These are phyloP conservation scores for Mycena belliarum DNA, from an alignment of 768 basidiomycete species.

Conservation along the genomic window DNA sequence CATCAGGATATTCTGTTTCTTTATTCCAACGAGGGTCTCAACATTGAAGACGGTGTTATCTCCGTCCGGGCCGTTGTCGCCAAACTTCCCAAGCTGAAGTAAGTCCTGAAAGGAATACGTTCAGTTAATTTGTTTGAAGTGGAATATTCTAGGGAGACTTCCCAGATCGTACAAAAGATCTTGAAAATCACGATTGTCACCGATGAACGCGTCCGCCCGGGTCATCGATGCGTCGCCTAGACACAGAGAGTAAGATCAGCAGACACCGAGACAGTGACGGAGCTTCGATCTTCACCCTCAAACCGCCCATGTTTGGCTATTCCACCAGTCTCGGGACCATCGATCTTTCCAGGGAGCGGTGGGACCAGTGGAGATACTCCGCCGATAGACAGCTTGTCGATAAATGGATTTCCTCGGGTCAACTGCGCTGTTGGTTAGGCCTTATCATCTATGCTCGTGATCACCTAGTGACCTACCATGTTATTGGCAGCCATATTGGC, in stretches of 20 bases:
- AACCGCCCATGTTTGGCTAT: conserved; percentile 23
- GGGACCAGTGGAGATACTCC: conserved; percentile 15
- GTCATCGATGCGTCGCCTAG: conserved; percentile 21
- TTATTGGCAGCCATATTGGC: conserved; percentile 18
- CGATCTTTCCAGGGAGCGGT: conserved; percentile 12
- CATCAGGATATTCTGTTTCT: conserved; percentile 16
- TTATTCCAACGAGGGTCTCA: conserved; percentile 12
- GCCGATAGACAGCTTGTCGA: conserved; percentile 19
- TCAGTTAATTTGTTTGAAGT: neutral
- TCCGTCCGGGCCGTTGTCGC: conserved; percentile 14
- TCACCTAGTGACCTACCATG: conserved; percentile 9
- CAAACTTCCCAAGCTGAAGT: conserved; percentile 17
- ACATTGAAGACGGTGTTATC: conserved; percentile 18
- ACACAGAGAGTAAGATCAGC: neutral
- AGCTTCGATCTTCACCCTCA: conserved; percentile 6
- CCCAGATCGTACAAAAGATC: conserved; percentile 16
- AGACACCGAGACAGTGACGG: neutral
- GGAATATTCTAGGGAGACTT: neutral
- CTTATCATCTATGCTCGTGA: too few relatives aligned
- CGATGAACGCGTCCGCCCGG: conserved; percentile 20
- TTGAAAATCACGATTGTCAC: conserved; percentile 22
- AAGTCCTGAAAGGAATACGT: conserved; percentile 6
- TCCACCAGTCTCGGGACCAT: conserved; percentile 18
- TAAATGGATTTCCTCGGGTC: conserved; percentile 19
- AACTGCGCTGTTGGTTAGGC: too few relatives aligned